These are phyloP conservation scores for Sambucus nigra DNA, from an alignment of 129 eudicot species.

Conservation along the genomic window DNA sequence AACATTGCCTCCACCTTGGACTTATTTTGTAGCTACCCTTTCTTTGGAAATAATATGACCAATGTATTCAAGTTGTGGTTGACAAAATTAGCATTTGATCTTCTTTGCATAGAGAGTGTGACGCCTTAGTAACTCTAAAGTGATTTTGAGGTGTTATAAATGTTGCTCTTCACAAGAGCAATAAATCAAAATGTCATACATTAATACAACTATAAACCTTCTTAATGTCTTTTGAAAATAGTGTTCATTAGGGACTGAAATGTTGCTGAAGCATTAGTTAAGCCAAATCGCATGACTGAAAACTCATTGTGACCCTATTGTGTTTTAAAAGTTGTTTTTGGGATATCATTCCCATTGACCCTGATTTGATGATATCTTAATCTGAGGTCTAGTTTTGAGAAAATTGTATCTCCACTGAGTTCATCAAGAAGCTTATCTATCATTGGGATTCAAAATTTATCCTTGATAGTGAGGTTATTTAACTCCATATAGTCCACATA, in stretches of 20 bases:
- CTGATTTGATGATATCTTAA: background rate
- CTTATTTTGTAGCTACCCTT: too few relatives aligned
- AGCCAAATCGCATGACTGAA: background rate
- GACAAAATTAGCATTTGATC: background rate
- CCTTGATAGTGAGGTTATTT: too few relatives aligned
- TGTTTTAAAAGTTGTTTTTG: background rate
- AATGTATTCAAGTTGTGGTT: background rate
- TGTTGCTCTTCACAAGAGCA: background rate
- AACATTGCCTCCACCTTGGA: background rate
- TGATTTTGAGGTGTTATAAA: too few relatives aligned
- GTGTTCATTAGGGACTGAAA: background rate
- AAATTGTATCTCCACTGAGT: background rate
- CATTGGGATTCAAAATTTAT: too few relatives aligned
- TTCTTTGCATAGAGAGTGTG: too few relatives aligned
- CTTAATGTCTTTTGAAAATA: too few relatives aligned
- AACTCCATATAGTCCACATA: too few relatives aligned
- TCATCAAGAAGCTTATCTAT: too few relatives aligned
- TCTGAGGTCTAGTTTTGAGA: background rate
- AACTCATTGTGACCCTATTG: background rate
- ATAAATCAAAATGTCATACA: too few relatives aligned
- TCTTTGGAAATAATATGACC: too few relatives aligned
- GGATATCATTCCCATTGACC: background rate
- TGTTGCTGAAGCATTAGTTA: background rate
- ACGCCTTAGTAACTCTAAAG: background rate
- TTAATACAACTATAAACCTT: too few relatives aligned